Evolutionary conservation across 2,329 filamentous ascomycete species (phyloP).

Genomic region (Exophiala aquamarina): DNA sequence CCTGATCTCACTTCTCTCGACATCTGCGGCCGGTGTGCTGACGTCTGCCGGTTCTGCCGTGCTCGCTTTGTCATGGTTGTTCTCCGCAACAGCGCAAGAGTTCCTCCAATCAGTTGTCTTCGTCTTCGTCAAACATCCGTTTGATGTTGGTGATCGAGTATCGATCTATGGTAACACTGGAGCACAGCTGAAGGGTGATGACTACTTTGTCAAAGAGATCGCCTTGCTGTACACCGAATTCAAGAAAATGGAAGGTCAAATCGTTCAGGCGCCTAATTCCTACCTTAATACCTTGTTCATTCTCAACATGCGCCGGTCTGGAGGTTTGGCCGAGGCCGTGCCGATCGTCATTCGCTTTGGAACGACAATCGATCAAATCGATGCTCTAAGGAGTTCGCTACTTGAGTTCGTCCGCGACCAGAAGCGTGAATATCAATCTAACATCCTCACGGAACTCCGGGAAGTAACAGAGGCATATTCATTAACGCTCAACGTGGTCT

Average conservation of each 20-base stretch:
- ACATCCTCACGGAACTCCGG: constrained; percentile 81
- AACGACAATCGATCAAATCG: constrained; percentile 78
- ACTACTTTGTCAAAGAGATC: constrained; percentile 96
- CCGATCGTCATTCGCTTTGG: constrained; percentile 85
- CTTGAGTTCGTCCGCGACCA: constrained; percentile 79
- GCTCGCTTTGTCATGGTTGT: constrained; percentile 88
- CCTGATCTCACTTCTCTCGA: constrained; percentile 84
- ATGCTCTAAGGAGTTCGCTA: constrained; percentile 74
- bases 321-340: constrained; percentile 81
- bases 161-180: constrained; percentile 90
- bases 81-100: constrained; percentile 89
- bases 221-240: constrained; percentile 93
- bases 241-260: constrained; percentile 97
- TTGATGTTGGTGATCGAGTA: constrained; percentile 92
- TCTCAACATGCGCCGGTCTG: constrained; percentile 88
- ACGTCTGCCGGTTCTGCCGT: constrained; percentile 84
- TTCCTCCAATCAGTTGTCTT: constrained; percentile 93
- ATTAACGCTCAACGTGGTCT: constrained; percentile 86
- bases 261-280: constrained; percentile 93
- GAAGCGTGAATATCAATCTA: constrained; percentile 84
- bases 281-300: constrained; percentile 92
- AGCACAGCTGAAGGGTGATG: constrained; percentile 73
- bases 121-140: constrained; percentile 95
- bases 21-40: constrained; percentile 85
- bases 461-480: constrained; percentile 80